Evolutionary conservation across 768 basidiomycete species (phyloP).

Genomic region (Boletus rufocinnamomeus): DNA sequence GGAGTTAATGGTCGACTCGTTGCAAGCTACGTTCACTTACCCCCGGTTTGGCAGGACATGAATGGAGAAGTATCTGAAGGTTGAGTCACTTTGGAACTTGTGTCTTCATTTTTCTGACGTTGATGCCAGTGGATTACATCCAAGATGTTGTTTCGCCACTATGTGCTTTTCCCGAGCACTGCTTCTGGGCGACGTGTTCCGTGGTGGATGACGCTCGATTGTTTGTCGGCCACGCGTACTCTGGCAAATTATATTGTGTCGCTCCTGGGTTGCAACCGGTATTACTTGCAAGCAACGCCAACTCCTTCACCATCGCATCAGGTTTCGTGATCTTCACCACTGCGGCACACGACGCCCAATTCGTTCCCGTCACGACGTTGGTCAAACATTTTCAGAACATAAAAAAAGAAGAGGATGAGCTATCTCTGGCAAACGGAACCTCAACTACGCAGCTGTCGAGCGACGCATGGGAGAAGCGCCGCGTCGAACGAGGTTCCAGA

Average conservation of each 20-base stretch:
- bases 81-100: constrained; percentile 19
- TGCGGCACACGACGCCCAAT: constrained; percentile 76
- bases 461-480: constrained; percentile 65
- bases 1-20: constrained; percentile 52
- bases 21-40: constrained; percentile 12
- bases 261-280: constrained; percentile 30
- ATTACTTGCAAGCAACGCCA: constrained; percentile 53
- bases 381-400: constrained; percentile 19
- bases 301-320: constrained; percentile 73
- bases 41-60: constrained; percentile 44
- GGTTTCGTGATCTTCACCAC: constrained; percentile 86
- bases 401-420: constrained; percentile 8
- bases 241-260: constrained; percentile 65
- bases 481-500: constrained; percentile 86
- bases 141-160: constrained; percentile 27
- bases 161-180: constrained; percentile 60
- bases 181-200: constrained; percentile 44
- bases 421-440: constrained; percentile 32
- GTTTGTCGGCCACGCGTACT: constrained; percentile 64
- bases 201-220: constrained; percentile 28
- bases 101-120: constrained; percentile 13
- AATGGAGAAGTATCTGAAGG: constrained; percentile 53
- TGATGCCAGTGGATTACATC: constrained; percentile 15
- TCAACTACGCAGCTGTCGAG: constrained; percentile 7
- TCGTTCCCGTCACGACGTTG: constrained; percentile 48